Evolutionary conservation across 371 early-diverging fungal genomes (phyloP).

Genomic region (Dinochytrium kinnereticum): DNA sequence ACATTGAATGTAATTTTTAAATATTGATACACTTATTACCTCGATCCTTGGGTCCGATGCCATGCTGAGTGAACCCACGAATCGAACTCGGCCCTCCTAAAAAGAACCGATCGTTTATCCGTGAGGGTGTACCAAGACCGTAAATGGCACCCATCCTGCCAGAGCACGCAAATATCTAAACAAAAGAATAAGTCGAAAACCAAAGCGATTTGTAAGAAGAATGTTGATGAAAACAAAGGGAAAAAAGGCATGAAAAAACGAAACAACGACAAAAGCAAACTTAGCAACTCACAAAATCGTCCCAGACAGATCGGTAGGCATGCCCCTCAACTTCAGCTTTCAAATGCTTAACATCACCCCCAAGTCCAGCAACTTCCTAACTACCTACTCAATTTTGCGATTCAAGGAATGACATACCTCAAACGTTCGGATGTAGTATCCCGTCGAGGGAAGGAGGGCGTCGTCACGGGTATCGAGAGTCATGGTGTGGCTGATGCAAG

Average conservation of each 20-base stretch:
- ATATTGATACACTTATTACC: constrained; percentile 41
- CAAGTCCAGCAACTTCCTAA: constrained; percentile 80
- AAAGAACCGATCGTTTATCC: constrained; percentile 78
- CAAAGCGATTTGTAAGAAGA: too few relatives aligned
- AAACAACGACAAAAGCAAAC: neutral
- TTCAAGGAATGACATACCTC: constrained; percentile 36
- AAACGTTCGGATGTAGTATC: constrained; percentile 67
- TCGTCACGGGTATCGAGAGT: constrained; percentile 79
- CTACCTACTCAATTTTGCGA: constrained; percentile 2
- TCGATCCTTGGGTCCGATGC: constrained; percentile 87
- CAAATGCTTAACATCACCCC: constrained; percentile 79
- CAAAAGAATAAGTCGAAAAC: constrained; percentile 27
- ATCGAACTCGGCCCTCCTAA: constrained; percentile 86
- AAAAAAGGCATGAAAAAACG: neutral
- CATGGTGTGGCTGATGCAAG: constrained; percentile 73
- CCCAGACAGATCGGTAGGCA: constrained; percentile 49
- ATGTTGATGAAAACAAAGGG: too few relatives aligned
- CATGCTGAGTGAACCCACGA: constrained; percentile 86
- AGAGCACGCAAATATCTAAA: constrained; percentile 53
- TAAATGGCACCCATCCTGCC: constrained; percentile 72
- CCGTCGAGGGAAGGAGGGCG: constrained; percentile 73
- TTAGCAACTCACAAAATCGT: constrained; percentile 58
- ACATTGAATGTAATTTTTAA: neutral
- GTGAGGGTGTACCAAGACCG: constrained; percentile 45
- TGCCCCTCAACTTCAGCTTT: constrained; percentile 78